phyloP scores from a whole-genome alignment of 73 alveolate species.

The Paramecium biaurelia region DNA sequence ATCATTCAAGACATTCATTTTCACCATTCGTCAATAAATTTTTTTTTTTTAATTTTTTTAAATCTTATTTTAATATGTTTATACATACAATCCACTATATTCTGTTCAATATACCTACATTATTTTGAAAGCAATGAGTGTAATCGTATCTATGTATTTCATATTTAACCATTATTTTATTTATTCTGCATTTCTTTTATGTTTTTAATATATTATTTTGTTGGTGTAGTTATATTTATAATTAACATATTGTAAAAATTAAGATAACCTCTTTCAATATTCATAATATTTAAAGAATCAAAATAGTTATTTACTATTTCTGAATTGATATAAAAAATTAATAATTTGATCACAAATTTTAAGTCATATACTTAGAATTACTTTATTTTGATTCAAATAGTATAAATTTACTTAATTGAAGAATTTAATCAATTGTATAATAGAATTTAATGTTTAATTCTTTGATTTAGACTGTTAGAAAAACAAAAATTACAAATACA shows the following conservation, averaged over 20 bases:
- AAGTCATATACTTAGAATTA: too few relatives aligned
- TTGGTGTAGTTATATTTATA: background rate
- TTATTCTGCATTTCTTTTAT: background rate
- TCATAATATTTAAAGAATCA: too few relatives aligned
- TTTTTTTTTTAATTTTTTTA: background rate
- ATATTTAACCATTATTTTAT: background rate
- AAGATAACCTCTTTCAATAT: too few relatives aligned
- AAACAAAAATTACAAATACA: too few relatives aligned
- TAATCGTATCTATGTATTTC: background rate
- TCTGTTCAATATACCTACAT: background rate
- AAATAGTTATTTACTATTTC: background rate
- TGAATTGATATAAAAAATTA: background rate
- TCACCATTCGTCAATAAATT: conserved; percentile 79
- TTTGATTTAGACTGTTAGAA: too few relatives aligned
- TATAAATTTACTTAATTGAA: too few relatives aligned
- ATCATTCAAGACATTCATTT: conserved; percentile 92
- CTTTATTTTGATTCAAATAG: too few relatives aligned
- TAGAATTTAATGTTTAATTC: too few relatives aligned
- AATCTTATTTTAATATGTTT: background rate
- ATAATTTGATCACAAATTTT: too few relatives aligned
- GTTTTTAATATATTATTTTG: background rate
- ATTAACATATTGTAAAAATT: too few relatives aligned
- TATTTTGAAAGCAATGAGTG: background rate
- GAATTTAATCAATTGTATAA: too few relatives aligned
- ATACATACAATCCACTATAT: background rate